Base-by-base conservation (phyloP, 1,284 basidiomycete genomes). In the Limonomyces culmigenus region DNA sequence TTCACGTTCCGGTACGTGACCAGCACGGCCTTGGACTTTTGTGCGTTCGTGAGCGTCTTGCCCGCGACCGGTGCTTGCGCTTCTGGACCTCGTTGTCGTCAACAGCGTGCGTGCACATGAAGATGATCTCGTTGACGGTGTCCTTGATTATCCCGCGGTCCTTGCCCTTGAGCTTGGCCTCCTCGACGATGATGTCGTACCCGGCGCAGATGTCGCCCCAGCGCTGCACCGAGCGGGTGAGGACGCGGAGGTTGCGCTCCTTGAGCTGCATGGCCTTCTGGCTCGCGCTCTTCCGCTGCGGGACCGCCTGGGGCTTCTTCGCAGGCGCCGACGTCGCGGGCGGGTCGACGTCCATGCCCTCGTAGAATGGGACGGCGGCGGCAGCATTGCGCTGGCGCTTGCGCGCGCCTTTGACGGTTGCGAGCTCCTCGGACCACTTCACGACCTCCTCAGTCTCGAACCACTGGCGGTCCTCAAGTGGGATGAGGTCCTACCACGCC, bases 401-500 rank as follows among this genome's bases (percentile, higher is more conserved):
- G n/a, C n/a, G n/a, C n/a, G n/a, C n/a, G 27, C 70, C 62, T 41
- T 83, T 76, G 46, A 72, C 67, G 2, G 72, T 60, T 36, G 60
- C 65, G 36, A 74, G 45, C 45, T 85, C 81, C 47, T 79, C 77
- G 34, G 67, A 68, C 50, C 71, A 74, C 38, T 67, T 63, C 42
- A 75, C 70, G 45, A 76, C 83, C 44, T 88, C 87, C 45, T 91
- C 87, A 43, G 92, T 85, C 43, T 92, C 86, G 34, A 81, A 74
- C 54, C 77, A 78, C 52, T 83, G 77, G 5, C 95, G 80, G 49
- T 92, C 89, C 27, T 93, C 88, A 10, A 84, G 58, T 5, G 95
- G 95, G 47, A 99, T 98, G 52, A 99, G 98, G 46, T 98, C 95
- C 52, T 98, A 95, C 95, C 95, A 98, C 51, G 63, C 87, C 67